Base-by-base conservation (phyloP, 495 filamentous ascomycete species). In the Penicillium canariense region DNA sequence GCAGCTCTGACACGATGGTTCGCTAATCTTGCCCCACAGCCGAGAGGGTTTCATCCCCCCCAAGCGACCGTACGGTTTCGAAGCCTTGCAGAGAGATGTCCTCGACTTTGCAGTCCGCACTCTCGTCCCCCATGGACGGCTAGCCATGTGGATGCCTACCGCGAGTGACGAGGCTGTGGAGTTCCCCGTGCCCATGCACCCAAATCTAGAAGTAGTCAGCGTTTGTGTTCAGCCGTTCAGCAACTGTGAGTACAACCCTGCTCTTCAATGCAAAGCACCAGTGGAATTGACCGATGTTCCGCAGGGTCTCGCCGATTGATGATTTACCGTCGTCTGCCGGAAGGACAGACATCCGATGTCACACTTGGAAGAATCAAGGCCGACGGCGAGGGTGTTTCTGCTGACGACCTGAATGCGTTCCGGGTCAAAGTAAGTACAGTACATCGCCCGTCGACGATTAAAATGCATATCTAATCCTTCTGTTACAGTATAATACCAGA, bases 71-170 rank as follows among this genome's bases (percentile, higher is more conserved):
- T 99, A 97, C 68, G 88, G 90, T 54, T 96, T 99, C 59, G 77
- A 85, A 31, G 86, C 89, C 5, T 87, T 99, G 85, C 78, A 96
- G 44, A 86, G 88, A 61, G 90, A 96, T 68, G 87, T 99, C 40
- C 79, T 97, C 10, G 76, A 85, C 25, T 99, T 97, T 63, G 83
- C 91, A 0, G 81, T 84, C 0, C 72, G 78, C 11, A 85, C 81
- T n/a, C 76, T 99, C 3, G 89, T 97, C n/a, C 84, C 89, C 28
- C 73, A 82, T 55, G 95, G 91, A 0, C 76, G 94, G 39, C 63
- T 98, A 2, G 87, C 84, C 8, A 91, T 99, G 77, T 99, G 94
- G 94, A 97, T 97, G 91, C 94, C 94, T 0, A 96, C 91, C 1
- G 84, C 90, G 1, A 93, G 89, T 65, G 90, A 94, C 47, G 81